phyloP scores from a whole-genome alignment of 1,139 yeast genomes.

The Candida pseudoviswanathii region DNA sequence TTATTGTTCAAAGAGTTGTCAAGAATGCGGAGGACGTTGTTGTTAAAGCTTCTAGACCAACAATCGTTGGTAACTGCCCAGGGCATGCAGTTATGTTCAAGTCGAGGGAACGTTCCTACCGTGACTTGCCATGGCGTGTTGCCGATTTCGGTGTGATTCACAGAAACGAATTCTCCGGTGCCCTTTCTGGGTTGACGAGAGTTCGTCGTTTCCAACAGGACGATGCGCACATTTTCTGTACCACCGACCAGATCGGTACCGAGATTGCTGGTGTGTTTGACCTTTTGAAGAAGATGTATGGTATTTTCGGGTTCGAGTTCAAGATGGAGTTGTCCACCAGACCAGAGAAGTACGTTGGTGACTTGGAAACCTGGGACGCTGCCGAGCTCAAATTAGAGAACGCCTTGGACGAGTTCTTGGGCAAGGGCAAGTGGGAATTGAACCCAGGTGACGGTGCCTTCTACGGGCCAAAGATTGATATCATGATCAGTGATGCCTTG shows the following conservation, averaged over 20 bases:
- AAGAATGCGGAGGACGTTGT: constrained; percentile 1
- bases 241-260: constrained; percentile 78
- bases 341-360: constrained; percentile 91
- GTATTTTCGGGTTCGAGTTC: constrained; percentile 84
- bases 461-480: constrained; percentile 98
- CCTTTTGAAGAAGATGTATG: constrained; percentile 77
- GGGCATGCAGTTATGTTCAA: no score
- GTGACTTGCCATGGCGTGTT: constrained; percentile 94
- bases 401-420: constrained; percentile 66
- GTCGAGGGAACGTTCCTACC: constrained; percentile 85
- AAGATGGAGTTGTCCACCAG: constrained; percentile 91
- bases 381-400: constrained; percentile 80
- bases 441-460: constrained; percentile 98
- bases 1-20: constrained; percentile 68
- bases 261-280: constrained; percentile 83
- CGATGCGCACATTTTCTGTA: constrained; percentile 97
- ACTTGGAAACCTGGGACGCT: constrained; percentile 79
- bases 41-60: not conserved
- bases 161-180: constrained; percentile 95
- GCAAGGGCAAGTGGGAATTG: constrained; percentile 85
- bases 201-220: constrained; percentile 98
- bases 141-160: constrained; percentile 96
- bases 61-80: constrained; percentile 1
- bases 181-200: constrained; percentile 79
- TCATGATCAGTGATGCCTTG: constrained; percentile 87